These are phyloP conservation scores for Aspergillus haitiensis DNA, from an alignment of 495 filamentous ascomycete genomes.

Conservation along the genomic window DNA sequence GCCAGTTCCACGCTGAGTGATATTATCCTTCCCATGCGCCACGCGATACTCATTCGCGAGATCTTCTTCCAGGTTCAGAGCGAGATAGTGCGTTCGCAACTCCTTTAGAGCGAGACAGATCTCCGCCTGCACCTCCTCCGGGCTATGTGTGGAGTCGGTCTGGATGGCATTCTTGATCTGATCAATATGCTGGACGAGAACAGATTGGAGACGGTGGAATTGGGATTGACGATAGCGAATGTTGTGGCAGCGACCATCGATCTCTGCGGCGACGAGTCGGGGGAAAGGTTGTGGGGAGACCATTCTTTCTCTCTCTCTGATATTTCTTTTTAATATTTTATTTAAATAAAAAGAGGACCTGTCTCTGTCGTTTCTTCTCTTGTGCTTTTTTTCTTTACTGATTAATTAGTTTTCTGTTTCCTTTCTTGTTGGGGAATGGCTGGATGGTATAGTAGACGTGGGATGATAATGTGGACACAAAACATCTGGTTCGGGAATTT, in stretches of 20 bases:
- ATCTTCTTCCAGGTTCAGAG: conserved; percentile 38
- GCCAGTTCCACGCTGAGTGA: conserved; percentile 34
- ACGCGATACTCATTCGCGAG: conserved; percentile 53
- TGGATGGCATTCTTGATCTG: conserved; percentile 42
- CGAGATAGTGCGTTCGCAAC: conserved; percentile 45
- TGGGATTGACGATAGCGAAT: conserved; percentile 48
- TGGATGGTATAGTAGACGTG: no score
- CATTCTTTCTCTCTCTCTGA: conserved; percentile 26
- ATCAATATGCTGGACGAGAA: conserved; percentile 32
- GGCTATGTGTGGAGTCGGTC: conserved; percentile 35
- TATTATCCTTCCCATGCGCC: conserved; percentile 40
- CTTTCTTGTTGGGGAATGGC: no score
- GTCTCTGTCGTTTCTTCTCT: no score
- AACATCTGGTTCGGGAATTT: no score
- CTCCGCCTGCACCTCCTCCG: conserved; percentile 44
- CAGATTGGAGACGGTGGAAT: conserved; percentile 43
- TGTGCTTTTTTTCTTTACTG: no score
- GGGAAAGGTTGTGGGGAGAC: conserved; percentile 29
- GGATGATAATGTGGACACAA: no score
- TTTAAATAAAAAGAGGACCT: no score
- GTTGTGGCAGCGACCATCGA: conserved; percentile 50
- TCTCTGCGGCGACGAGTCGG: conserved; percentile 41
- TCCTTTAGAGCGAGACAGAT: conserved; percentile 41
- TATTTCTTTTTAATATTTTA: no score
- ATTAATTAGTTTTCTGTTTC: no score